These are phyloP conservation scores for Hygrophila difformis DNA, from an alignment of 257 asterid genomes.

Conservation along the genomic window DNA sequence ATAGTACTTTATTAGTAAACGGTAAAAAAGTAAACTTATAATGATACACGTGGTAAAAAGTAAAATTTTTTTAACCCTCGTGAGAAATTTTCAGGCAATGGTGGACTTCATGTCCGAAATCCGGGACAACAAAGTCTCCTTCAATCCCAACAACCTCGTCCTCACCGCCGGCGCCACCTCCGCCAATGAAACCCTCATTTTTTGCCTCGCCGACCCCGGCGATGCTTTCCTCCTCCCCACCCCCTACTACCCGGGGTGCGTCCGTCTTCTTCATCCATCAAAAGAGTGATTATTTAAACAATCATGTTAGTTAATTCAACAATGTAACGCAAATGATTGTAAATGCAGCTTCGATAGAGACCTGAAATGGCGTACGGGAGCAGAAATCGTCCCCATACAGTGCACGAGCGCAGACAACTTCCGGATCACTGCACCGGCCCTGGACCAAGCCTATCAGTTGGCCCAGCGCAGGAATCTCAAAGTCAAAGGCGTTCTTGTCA, in stretches of 20 bases:
- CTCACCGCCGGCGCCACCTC: conserved; percentile 93
- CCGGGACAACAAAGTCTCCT: conserved; percentile 69
- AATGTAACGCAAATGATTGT: no score
- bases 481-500: conserved; percentile 11
- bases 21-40: no score
- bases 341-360: conserved; percentile 35
- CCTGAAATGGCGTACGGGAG: conserved; percentile 41
- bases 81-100: conserved; percentile 47
- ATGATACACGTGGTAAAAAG: neutral
- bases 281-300: no score
- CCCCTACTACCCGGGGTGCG: conserved; percentile 95
- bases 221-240: conserved; percentile 88
- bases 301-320: neutral
- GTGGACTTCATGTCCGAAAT: conserved; percentile 84
- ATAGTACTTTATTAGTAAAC: no score
- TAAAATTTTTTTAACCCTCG: neutral
- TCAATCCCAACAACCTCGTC: conserved; percentile 72
- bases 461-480: conserved; percentile 2
- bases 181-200: conserved; percentile 75
- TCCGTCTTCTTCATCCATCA: no score
- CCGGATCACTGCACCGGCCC: conserved; percentile 7
- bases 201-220: conserved; percentile 75
- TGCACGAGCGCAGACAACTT: conserved; percentile 10
- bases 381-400: conserved; percentile 16
- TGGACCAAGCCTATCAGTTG: conserved; percentile 6